Percentiles rank a stretch among this genome's conserved stretches.
phyloP scores from a whole-genome alignment of 169 alveolate species.

The Plasmodium knowlesi region DNA sequence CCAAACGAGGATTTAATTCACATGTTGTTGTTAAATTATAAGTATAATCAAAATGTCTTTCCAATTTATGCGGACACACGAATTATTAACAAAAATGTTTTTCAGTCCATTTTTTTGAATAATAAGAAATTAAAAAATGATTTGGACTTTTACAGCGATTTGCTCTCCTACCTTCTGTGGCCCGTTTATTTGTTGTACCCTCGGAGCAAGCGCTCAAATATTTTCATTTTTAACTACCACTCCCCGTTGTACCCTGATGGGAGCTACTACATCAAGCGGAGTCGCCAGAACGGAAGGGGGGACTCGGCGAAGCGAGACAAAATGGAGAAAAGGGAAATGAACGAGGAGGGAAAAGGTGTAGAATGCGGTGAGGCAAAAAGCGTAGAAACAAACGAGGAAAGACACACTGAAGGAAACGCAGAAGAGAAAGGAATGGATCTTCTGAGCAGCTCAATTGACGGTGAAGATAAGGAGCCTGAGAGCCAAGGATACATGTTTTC shows the following conservation, averaged over 20 bases:
- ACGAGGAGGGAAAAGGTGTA: background rate
- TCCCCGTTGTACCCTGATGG: constrained; percentile 59
- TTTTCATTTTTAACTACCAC: constrained; percentile 47
- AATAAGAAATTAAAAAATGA: constrained; percentile 54
- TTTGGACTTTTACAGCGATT: constrained; percentile 34
- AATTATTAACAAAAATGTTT: constrained; percentile 23
- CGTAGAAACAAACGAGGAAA: background rate
- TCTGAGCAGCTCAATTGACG: background rate
- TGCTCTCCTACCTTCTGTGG: constrained; percentile 36
- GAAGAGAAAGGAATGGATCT: background rate
- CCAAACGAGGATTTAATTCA: constrained; percentile 2
- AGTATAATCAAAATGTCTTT: constrained; percentile 46
- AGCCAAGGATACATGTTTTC: background rate
- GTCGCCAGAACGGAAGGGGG: background rate
- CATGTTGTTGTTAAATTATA: constrained; percentile 41
- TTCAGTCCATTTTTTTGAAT: constrained; percentile 37
- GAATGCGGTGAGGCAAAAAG: background rate
- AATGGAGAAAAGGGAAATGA: background rate
- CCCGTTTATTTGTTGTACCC: constrained; percentile 57
- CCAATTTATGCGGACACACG: constrained; percentile 22
- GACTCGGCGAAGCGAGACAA: background rate
- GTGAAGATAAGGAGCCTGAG: background rate
- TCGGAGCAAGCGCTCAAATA: constrained; percentile 16
- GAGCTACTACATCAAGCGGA: constrained; percentile 4
- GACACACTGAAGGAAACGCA: background rate